Percentiles rank a stretch among this genome's conserved stretches.
phyloP scores from a whole-genome alignment of 2,329 filamentous ascomycete genomes.

The Cordyceps cateniannulata region DNA sequence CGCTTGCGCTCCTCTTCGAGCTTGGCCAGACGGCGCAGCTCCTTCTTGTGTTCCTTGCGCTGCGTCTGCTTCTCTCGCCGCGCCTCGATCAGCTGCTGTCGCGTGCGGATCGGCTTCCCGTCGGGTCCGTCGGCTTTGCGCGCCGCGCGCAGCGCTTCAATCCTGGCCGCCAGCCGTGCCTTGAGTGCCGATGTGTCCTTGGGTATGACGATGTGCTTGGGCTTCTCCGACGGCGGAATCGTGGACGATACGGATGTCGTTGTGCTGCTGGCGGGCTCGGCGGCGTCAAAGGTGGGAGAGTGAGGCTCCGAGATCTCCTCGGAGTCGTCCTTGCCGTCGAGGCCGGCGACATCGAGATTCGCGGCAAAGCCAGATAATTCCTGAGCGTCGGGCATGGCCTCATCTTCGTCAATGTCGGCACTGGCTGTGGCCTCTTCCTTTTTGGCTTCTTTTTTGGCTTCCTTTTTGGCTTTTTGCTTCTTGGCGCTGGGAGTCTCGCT shows the following conservation, averaged over 20 bases:
- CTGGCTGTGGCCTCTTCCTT: conserved; percentile 22
- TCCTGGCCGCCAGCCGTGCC: conserved; percentile 71
- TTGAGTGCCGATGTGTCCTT: conserved; percentile 69
- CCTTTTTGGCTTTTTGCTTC: conserved; percentile 25
- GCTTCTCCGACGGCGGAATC: conserved; percentile 51
- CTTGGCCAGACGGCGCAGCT: conserved; percentile 68
- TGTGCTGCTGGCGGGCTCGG: conserved; percentile 48
- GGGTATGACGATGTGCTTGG: conserved; percentile 61
- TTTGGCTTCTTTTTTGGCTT: conserved; percentile 23
- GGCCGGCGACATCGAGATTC: conserved; percentile 23
- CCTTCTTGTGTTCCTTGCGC: conserved; percentile 83
- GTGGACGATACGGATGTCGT: conserved; percentile 66
- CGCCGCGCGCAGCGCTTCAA: conserved; percentile 76
- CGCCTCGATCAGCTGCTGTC: conserved; percentile 87
- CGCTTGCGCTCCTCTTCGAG: conserved; percentile 67
- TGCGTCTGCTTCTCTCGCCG: conserved; percentile 81
- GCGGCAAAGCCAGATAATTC: conserved; percentile 17
- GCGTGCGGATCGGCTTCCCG: conserved; percentile 69
- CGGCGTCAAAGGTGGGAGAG: conserved; percentile 51
- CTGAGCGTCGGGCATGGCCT: conserved; percentile 14
- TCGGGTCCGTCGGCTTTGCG: conserved; percentile 83
- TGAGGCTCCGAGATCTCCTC: conserved; percentile 44
- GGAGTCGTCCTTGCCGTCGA: conserved; percentile 40
- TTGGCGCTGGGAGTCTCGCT: conserved; percentile 22
- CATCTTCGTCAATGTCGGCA: conserved; percentile 15